phyloP scores from a whole-genome alignment of 768 basidiomycete species.

The Amanita pallidorosea region DNA sequence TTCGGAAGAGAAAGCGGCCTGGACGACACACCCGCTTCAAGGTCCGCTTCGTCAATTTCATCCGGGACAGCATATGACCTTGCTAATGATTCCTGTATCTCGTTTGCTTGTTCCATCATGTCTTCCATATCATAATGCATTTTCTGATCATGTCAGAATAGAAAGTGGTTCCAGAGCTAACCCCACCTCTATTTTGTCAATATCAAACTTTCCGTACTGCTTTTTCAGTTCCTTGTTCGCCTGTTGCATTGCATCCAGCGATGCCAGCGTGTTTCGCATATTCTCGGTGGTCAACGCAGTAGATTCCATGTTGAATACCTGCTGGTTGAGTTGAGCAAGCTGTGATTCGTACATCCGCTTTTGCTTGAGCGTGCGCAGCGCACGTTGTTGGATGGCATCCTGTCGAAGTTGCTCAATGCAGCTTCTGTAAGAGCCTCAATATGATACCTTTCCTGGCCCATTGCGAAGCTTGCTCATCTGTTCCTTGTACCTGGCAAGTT shows the following conservation, averaged over 20 bases:
- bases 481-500: conserved; percentile 84
- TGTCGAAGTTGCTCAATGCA: conserved; percentile 18
- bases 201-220: conserved; percentile 94
- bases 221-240: conserved; percentile 96
- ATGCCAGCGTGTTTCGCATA: conserved; percentile 97
- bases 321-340: conserved; percentile 82
- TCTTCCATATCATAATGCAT: conserved; percentile 99
- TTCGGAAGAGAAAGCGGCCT: background rate
- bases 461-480: conserved; percentile 91
- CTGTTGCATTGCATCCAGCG: conserved; percentile 89
- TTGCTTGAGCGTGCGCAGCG: conserved; percentile 85
- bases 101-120: conserved; percentile 91
- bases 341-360: conserved; percentile 95
- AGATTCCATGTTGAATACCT: conserved; percentile 98
- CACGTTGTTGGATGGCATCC: conserved; percentile 92
- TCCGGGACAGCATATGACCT: conserved; percentile 95
- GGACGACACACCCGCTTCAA: conserved; percentile 72
- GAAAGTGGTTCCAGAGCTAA: background rate
- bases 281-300: conserved; percentile 96
- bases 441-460: conserved; percentile 80
- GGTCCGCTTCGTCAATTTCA: conserved; percentile 93
- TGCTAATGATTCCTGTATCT: conserved; percentile 90
- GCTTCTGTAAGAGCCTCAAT: background rate
- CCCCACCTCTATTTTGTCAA: conserved; percentile 89
- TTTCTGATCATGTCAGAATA: conserved; percentile 33